Conservation (phyloP, 352 stramenopile species). For the Blastocystis sp. region DNA sequence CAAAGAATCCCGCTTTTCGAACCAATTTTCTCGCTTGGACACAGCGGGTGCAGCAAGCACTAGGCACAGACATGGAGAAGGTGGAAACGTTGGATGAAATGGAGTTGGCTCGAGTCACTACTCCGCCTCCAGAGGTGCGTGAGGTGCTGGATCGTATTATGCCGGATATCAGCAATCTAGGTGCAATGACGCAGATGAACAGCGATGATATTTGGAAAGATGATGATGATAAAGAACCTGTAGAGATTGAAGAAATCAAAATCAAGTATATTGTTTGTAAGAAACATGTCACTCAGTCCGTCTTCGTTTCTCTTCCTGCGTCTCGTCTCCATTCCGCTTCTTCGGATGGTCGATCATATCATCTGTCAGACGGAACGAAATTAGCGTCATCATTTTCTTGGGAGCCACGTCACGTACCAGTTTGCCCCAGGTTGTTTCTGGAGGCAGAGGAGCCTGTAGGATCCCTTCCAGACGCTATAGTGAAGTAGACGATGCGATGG, state of each 20-base stretch:
- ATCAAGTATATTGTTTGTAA: not conserved
- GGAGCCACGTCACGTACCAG: constrained; percentile 75
- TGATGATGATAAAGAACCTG: not conserved
- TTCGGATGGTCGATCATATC: not conserved
- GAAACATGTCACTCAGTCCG: not conserved
- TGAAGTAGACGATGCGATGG: not conserved
- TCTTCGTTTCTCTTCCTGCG: not conserved
- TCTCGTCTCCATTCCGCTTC: not conserved
- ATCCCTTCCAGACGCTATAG: constrained; percentile 71
- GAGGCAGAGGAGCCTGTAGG: constrained; percentile 68
- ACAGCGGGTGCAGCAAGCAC: not conserved
- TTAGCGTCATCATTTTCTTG: constrained; percentile 81
- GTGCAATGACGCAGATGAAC: not conserved
- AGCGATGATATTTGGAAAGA: not conserved
- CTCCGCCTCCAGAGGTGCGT: not conserved
- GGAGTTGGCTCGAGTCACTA: not conserved
- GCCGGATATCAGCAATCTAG: not conserved
- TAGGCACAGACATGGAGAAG: constrained; percentile 15
- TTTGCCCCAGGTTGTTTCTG: constrained; percentile 68
- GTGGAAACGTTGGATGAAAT: not conserved
- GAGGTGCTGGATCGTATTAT: constrained; percentile 48
- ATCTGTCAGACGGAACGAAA: constrained; percentile 74
- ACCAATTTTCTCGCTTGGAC: constrained; percentile 22
- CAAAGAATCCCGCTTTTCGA: not conserved
- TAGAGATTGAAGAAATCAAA: not conserved